Evolutionary conservation across 371 early-diverging fungal species (phyloP).

Genomic region (Mucor lusitanicus): DNA sequence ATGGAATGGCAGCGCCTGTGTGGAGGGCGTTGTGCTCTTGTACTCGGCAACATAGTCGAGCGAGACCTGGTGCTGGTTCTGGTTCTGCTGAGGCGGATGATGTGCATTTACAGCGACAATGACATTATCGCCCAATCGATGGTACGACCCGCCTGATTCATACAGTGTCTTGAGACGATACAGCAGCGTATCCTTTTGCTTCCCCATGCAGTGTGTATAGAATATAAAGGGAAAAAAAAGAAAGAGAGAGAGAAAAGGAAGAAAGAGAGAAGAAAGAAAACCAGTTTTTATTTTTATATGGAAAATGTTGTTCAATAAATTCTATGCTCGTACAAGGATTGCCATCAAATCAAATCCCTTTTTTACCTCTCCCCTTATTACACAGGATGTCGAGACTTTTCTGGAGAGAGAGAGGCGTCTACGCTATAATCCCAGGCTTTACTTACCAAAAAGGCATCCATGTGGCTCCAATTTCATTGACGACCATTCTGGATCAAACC

Average conservation of each 20-base stretch:
- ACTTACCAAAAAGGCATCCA: no score
- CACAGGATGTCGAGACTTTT: no score
- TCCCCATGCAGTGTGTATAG: neutral
- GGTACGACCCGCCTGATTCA: neutral
- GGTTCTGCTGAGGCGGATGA: neutral
- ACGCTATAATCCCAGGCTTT: no score
- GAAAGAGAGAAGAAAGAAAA: neutral
- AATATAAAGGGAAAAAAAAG: no score
- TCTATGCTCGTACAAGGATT: conserved; percentile 3
- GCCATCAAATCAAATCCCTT: conserved; percentile 1
- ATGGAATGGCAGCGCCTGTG: conserved; percentile 72
- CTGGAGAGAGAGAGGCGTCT: no score
- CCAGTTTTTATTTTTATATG: neutral
- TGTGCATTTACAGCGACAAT: neutral
- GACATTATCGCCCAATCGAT: neutral
- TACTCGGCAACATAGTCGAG: conserved; percentile 64
- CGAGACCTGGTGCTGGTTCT: conserved; percentile 57
- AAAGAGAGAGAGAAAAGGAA: neutral
- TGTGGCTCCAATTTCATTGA: no score
- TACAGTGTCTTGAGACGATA: neutral
- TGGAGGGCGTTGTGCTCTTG: conserved; percentile 61
- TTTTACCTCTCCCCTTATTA: neutral
- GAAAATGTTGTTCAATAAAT: neutral
- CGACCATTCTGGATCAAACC: no score
- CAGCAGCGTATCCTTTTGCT: neutral